Percentiles rank a stretch among this genome's conserved stretches.
Evolutionary conservation across 257 asterid genomes (phyloP).

Genomic region (Paulownia fortunei): DNA sequence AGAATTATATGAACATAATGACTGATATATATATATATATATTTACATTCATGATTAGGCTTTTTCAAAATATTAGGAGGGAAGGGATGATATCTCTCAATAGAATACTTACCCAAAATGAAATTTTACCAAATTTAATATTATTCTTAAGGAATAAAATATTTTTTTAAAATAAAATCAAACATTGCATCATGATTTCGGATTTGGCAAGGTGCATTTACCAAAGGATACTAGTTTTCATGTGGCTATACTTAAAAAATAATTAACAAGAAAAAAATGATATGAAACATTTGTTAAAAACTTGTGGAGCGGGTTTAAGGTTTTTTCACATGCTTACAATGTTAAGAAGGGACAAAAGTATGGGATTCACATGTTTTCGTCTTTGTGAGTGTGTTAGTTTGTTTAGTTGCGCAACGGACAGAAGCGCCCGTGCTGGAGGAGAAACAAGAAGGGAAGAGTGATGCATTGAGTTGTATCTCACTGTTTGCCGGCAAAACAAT

Average conservation of each 20-base stretch:
- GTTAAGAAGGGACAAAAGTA: slow-evolving; percentile 6
- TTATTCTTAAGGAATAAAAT: no score
- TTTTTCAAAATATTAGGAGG: no score
- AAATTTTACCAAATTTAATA: no score
- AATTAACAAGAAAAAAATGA: not conserved
- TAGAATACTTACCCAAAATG: no score
- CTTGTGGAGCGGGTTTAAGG: not conserved
- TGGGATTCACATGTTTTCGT: slow-evolving; percentile 19
- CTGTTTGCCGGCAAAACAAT: slow-evolving; percentile 27
- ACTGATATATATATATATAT: no score
- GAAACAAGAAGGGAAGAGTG: not conserved
- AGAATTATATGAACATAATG: no score
- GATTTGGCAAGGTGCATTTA: slow-evolving; percentile 11
- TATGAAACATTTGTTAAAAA: not conserved
- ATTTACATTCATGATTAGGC: no score
- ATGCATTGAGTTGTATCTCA: not conserved
- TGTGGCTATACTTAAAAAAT: no score
- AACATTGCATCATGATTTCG: no score
- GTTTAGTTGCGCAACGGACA: not conserved
- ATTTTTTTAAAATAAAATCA: no score
- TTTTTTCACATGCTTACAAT: not conserved
- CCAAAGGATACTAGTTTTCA: not conserved
- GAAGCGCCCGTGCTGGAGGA: not conserved
- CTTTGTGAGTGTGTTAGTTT: not conserved
- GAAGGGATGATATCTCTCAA: no score